Evolutionary conservation across 2,329 filamentous ascomycete genomes (phyloP).

Genomic region (Phaeosphaeria sp.): DNA sequence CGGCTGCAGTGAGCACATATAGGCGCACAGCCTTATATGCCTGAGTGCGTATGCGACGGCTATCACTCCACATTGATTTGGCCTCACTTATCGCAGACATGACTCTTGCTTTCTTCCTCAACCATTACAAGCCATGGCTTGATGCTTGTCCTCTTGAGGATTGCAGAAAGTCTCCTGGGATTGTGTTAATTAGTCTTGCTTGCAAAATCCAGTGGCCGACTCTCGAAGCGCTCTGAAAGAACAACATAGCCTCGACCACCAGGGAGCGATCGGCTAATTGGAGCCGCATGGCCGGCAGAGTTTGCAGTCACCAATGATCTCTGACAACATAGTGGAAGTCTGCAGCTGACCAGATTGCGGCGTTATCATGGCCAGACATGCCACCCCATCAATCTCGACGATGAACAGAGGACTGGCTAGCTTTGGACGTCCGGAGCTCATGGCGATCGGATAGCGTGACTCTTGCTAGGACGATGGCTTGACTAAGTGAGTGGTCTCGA

Average conservation of each 20-base stretch:
- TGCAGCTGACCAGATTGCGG: not conserved
- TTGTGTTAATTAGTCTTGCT: not conserved
- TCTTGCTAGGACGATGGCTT: not conserved
- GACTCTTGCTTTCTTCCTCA: not conserved
- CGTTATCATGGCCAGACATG: not conserved
- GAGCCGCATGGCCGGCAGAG: constrained; percentile 1
- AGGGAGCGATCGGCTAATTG: not conserved
- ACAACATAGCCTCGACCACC: not conserved
- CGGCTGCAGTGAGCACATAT: not conserved
- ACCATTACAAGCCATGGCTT: not conserved
- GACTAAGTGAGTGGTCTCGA: not conserved
- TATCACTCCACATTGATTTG: not conserved
- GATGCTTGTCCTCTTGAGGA: no score
- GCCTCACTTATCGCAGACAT: not conserved
- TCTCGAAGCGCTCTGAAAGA: not conserved
- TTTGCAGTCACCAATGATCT: not conserved
- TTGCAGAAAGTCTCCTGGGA: not conserved
- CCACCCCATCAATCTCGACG: not conserved
- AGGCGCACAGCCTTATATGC: not conserved
- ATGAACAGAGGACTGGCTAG: not conserved
- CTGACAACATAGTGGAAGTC: not conserved
- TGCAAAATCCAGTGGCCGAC: not conserved
- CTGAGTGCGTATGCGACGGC: not conserved
- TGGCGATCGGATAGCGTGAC: not conserved
- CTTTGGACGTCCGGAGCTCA: not conserved